phyloP scores from a whole-genome alignment of 306 rosid species.

The Amphicarpaea edgeworthii region DNA sequence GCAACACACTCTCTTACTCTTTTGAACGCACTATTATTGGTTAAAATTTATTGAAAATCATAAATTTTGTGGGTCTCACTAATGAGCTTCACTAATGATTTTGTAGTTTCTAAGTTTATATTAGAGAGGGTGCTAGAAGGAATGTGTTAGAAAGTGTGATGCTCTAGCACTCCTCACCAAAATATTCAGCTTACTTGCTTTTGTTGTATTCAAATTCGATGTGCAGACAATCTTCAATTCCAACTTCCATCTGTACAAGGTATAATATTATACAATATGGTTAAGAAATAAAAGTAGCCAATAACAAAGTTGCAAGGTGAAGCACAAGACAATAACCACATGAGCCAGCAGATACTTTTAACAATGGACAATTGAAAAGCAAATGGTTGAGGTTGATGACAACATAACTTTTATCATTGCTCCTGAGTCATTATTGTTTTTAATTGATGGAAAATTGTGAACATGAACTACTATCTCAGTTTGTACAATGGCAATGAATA shows the following conservation, averaged over 20 bases:
- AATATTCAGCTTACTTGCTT: constrained; percentile 79
- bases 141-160: no score
- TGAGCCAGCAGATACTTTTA: constrained; percentile 22
- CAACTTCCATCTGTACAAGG: constrained; percentile 93
- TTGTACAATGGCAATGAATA: constrained; percentile 29
- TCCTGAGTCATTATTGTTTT: not conserved
- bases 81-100: no score
- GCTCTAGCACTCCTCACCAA: not conserved
- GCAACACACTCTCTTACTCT: no score
- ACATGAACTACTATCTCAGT: constrained; percentile 11
- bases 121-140: no score
- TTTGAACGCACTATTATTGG: no score
- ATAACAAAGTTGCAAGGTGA: constrained; percentile 31
- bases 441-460: constrained; percentile 8
- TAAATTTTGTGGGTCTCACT: no score
- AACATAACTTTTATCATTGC: constrained; percentile 14
- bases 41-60: no score
- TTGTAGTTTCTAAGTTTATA: no score
- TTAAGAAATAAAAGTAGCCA: constrained; percentile 33
- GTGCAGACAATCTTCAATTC: constrained; percentile 98
- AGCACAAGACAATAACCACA: constrained; percentile 33
- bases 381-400: constrained; percentile 22
- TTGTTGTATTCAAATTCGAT: constrained; percentile 98
- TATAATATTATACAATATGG: constrained; percentile 37
- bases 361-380: constrained; percentile 35